Evolutionary conservation across 148 eudicot species (phyloP).

Genomic region (Camellia japonica): DNA sequence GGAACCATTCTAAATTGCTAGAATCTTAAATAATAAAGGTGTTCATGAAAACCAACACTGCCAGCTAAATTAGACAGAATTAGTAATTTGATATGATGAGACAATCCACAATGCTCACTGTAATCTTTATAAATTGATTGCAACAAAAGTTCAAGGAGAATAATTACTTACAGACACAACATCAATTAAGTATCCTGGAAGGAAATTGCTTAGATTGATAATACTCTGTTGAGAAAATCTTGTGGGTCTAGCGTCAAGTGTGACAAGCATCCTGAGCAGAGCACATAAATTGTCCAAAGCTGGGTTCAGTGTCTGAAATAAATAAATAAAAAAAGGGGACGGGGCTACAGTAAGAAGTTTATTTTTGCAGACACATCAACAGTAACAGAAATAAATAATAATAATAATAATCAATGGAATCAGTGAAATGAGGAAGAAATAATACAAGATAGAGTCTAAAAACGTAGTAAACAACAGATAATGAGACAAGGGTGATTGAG

Average conservation of each 20-base stretch:
- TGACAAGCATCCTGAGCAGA: conserved; percentile 63
- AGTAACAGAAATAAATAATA: not conserved
- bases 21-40: not conserved
- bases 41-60: not conserved
- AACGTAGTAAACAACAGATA: conserved; percentile 4
- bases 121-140: not conserved
- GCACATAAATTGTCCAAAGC: conserved; percentile 73
- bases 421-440: not conserved
- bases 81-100: not conserved
- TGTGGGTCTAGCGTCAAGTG: conserved; percentile 56
- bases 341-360: not conserved
- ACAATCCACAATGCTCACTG: not conserved
- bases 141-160: not conserved
- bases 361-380: not conserved
- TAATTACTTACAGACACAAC: conserved; percentile 62
- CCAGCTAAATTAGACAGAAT: not conserved
- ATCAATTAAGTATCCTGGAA: conserved; percentile 69
- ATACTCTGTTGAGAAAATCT: conserved; percentile 63
- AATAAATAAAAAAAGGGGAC: not conserved
- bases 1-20: not conserved
- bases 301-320: conserved; percentile 44
- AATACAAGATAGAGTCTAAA: not conserved
- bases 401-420: not conserved
- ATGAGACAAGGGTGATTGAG: conserved; percentile 10
- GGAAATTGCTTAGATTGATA: conserved; percentile 42